A percentile compares a stretch with the other conserved stretches of the same genome.
Conservation (phyloP, 2,329 filamentous ascomycete genomes). For the Lithohypha guttulata region DNA sequence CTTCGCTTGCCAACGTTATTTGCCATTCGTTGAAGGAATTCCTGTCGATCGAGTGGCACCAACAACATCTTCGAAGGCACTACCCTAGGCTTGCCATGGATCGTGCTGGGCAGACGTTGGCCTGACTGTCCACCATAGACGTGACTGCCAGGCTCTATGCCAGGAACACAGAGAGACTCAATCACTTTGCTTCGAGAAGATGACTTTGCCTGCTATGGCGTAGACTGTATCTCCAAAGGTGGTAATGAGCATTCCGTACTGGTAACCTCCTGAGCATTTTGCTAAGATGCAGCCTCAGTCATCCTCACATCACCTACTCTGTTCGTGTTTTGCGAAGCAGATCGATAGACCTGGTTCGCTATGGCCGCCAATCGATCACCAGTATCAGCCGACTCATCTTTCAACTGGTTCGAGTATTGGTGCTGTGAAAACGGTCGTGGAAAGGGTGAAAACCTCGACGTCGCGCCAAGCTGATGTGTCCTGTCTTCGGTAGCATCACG, state of each 20-base stretch:
- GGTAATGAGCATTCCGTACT: too few species aligned
- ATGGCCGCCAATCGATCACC: slow-evolving; percentile 28
- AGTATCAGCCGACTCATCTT: neutral
- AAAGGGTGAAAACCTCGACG: slow-evolving; percentile 6
- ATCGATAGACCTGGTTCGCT: slow-evolving; percentile 20
- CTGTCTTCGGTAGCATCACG: slow-evolving; percentile 16
- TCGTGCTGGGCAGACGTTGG: too few species aligned
- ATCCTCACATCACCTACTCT: neutral
- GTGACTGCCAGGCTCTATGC: neutral
- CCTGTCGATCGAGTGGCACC: too few species aligned
- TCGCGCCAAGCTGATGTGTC: neutral
- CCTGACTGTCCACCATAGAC: too few species aligned
- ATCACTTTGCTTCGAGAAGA: too few species aligned
- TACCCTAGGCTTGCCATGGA: too few species aligned
- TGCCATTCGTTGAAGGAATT: too few species aligned
- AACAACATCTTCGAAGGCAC: too few species aligned
- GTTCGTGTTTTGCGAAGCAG: slow-evolving; percentile 17
- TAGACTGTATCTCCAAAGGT: too few species aligned
- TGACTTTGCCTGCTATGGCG: neutral
- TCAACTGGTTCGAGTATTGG: slow-evolving; percentile 31
- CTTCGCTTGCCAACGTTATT: too few species aligned
- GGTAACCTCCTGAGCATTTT: too few species aligned
- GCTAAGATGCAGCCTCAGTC: slow-evolving; percentile 4
- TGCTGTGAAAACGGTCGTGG: slow-evolving; percentile 6
- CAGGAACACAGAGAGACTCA: slow-evolving; percentile 4